These are phyloP conservation scores for Pythium volutum DNA, from an alignment of 352 stramenopile species.

Conservation along the genomic window DNA sequence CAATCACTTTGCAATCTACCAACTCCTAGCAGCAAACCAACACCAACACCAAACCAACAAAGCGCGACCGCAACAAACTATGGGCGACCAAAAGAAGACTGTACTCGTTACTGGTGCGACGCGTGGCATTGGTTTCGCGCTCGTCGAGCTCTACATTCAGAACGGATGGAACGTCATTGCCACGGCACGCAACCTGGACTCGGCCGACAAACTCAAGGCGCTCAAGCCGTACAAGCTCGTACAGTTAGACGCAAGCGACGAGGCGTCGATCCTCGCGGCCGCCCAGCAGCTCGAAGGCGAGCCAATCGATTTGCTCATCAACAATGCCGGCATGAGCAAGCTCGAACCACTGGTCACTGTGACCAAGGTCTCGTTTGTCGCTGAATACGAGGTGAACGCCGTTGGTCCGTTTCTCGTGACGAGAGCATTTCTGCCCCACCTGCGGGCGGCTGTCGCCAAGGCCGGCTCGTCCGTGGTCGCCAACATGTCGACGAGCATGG, in stretches of 20 bases:
- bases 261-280: slow-evolving; percentile 11
- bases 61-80: no score
- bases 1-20: no score
- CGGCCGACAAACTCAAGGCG: no score
- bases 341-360: background rate
- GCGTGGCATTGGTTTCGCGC: slow-evolving; percentile 28
- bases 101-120: no score
- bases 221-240: no score
- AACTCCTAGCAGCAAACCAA: no score
- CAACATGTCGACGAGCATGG: slow-evolving; percentile 20
- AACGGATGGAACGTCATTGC: slow-evolving; percentile 26
- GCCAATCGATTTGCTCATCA: slow-evolving; percentile 38
- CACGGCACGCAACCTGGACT: background rate
- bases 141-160: slow-evolving; percentile 25
- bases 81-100: no score
- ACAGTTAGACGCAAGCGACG: slow-evolving; percentile 18
- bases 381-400: slow-evolving; percentile 36
- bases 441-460: slow-evolving; percentile 10
- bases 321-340: slow-evolving; percentile 33
- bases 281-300: slow-evolving; percentile 14
- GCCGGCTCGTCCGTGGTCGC: slow-evolving; percentile 20
- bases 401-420: slow-evolving; percentile 35
- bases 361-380: slow-evolving; percentile 14
- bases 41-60: no score
- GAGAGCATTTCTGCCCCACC: slow-evolving; percentile 26